Evolutionary conservation across 139 green algal species (phyloP).

Genomic region (Monoraphidium neglectum): DNA sequence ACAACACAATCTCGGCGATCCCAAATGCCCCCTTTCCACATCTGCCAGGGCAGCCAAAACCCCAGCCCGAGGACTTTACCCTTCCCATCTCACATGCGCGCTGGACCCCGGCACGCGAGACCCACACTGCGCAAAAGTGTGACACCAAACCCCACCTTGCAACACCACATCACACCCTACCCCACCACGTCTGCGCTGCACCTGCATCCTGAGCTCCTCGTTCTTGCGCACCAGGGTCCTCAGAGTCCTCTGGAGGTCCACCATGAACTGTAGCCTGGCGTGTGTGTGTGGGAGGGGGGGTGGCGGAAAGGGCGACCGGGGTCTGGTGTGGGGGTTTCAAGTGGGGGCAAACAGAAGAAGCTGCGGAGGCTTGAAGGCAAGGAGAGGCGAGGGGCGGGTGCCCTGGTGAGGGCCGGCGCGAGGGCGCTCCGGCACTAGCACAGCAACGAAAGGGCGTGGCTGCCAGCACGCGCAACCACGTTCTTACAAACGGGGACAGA

Average conservation of each 20-base stretch:
- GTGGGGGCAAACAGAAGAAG: no score
- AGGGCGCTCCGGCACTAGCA: no score
- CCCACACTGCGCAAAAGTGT: neutral
- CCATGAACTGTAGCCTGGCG: constrained; percentile 28
- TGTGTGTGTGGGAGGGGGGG: no score
- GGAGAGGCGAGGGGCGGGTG: no score
- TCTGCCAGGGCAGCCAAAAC: neutral
- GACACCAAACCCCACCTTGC: neutral
- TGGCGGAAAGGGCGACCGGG: no score
- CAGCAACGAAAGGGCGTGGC: no score
- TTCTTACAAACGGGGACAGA: no score
- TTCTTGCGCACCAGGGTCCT: constrained; percentile 26
- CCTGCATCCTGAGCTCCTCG: constrained; percentile 35
- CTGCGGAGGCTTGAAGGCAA: no score
- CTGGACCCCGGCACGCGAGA: neutral
- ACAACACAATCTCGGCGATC: neutral
- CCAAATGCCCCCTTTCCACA: neutral
- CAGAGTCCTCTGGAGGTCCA: constrained; percentile 28
- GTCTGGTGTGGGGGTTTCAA: no score
- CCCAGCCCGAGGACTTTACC: no score
- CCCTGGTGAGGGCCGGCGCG: no score
- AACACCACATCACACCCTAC: neutral
- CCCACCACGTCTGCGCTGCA: neutral
- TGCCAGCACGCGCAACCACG: no score
- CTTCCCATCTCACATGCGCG: neutral